Evolutionary conservation across 2,329 filamentous ascomycete genomes (phyloP).

Genomic region (Scopulariopsis brevicaulis): DNA sequence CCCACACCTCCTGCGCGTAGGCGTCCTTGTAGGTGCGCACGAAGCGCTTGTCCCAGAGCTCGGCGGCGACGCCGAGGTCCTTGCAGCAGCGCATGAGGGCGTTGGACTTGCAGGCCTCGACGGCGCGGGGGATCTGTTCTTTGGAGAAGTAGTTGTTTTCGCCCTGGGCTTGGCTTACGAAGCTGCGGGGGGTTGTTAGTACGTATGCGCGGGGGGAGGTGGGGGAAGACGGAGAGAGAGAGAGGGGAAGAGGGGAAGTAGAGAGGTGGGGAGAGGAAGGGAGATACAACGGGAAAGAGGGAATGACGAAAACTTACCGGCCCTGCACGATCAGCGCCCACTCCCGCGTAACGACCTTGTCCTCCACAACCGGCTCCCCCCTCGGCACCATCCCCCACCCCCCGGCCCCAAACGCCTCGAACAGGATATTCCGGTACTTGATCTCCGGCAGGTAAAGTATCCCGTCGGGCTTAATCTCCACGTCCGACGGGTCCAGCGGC

Average conservation of each 20-base stretch:
- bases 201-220: not conserved
- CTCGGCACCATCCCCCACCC: conserved; percentile 90
- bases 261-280: not conserved
- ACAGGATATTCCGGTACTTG: conserved; percentile 88
- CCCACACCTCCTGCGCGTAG: conserved; percentile 71
- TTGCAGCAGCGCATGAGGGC: conserved; percentile 98
- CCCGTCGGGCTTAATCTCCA: conserved; percentile 96
- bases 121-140: conserved; percentile 84
- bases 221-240: not conserved
- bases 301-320: conserved; percentile 42
- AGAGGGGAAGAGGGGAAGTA: conserved; percentile 5
- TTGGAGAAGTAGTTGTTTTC: conserved; percentile 89
- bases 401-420: conserved; percentile 84
- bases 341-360: conserved; percentile 72
- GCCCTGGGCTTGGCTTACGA: conserved; percentile 84
- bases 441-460: conserved; percentile 96
- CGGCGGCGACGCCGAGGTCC: conserved; percentile 85
- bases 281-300: not conserved
- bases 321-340: conserved; percentile 86
- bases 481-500: conserved; percentile 58
- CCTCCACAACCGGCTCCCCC: conserved; percentile 75
- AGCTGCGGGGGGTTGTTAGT: conserved; percentile 35
- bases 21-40: conserved; percentile 71
- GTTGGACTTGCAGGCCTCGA: conserved; percentile 96
- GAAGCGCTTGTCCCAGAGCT: conserved; percentile 93